These are phyloP conservation scores for Hemileia vastatrix DNA, from an alignment of 1,284 basidiomycete species.

Conservation along the genomic window DNA sequence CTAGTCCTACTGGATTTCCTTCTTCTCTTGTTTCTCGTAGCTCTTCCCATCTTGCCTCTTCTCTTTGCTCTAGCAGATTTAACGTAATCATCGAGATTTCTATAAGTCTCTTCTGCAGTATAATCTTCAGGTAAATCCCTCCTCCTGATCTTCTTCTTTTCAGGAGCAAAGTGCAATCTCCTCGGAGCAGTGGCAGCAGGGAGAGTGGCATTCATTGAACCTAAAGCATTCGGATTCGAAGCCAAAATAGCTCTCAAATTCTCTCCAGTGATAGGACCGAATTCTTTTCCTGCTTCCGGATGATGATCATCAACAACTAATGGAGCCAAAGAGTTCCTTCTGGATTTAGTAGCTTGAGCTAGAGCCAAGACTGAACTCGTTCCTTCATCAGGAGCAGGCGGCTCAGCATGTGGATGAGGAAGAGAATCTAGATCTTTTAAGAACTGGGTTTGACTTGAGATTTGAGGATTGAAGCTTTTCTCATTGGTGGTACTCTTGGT, in stretches of 20 bases:
- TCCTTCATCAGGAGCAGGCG: background rate
- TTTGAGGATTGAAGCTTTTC: background rate
- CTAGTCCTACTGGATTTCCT: background rate
- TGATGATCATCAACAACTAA: background rate
- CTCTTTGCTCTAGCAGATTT: constrained; percentile 29
- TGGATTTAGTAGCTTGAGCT: background rate
- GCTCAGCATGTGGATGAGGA: background rate
- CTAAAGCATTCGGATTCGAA: background rate
- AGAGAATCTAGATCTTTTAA: background rate
- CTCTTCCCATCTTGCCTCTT: constrained; percentile 19
- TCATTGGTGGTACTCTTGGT: background rate
- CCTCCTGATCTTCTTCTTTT: constrained; percentile 32
- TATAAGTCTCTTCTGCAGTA: constrained; percentile 36
- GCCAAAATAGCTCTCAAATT: background rate
- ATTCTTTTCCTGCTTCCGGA: background rate
- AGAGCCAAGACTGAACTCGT: background rate
- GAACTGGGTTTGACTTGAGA: background rate
- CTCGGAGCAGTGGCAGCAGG: background rate
- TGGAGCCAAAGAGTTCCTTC: background rate
- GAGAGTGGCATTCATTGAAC: background rate
- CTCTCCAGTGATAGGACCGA: background rate
- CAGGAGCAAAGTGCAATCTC: constrained; percentile 37
- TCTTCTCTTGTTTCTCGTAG: background rate
- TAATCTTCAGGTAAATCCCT: constrained; percentile 37
- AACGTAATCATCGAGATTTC: constrained; percentile 39